These are phyloP conservation scores for Syzygium aqueum DNA, from an alignment of 345 rosid species.

Conservation along the genomic window DNA sequence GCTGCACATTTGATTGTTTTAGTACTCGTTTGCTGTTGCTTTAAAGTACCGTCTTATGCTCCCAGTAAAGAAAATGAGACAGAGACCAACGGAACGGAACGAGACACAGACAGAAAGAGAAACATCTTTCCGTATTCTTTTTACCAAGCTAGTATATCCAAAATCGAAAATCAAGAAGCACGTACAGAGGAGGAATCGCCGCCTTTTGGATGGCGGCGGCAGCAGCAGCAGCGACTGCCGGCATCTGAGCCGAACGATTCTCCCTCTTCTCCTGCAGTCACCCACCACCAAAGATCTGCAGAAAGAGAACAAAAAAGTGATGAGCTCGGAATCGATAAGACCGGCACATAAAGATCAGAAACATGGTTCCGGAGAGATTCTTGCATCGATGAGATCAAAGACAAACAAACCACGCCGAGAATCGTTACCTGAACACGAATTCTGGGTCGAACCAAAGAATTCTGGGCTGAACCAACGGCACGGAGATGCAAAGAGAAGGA, in stretches of 20 bases:
- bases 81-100: background rate
- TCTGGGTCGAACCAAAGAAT: background rate
- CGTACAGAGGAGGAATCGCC: background rate
- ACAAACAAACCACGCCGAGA: background rate
- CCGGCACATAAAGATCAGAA: background rate
- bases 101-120: background rate
- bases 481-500: background rate
- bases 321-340: background rate
- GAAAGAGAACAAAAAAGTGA: background rate
- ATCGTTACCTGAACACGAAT: background rate
- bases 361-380: background rate
- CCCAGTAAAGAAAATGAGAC: background rate
- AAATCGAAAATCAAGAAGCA: background rate
- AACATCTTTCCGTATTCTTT: background rate
- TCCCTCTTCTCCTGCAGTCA: background rate
- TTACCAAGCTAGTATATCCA: background rate
- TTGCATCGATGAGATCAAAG: background rate
- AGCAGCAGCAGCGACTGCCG: background rate
- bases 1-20: background rate
- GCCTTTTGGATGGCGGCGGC: background rate
- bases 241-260: background rate
- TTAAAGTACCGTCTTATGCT: background rate
- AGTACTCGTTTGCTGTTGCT: too few species aligned
- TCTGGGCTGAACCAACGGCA: background rate
- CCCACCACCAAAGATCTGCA: background rate